phyloP scores from a whole-genome alignment of 169 alveolate species.

The Cryptosporidium canis region DNA sequence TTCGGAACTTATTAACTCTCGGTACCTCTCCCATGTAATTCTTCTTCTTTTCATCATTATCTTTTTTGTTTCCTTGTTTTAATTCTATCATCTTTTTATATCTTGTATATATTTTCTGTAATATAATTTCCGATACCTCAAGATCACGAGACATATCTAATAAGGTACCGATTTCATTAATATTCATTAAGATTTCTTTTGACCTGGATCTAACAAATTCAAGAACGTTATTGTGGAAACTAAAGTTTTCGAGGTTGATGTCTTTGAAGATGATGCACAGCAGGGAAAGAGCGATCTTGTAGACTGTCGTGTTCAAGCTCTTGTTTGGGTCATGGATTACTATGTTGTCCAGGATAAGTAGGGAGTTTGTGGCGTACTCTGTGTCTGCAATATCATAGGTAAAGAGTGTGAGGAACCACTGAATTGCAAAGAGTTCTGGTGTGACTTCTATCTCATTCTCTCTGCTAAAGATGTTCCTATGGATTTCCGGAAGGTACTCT shows the following conservation, averaged over 20 bases:
- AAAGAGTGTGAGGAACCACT: constrained; percentile 63
- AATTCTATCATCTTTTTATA: background rate
- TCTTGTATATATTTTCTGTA: constrained; percentile 11
- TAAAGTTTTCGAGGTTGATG: background rate
- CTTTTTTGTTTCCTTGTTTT: background rate
- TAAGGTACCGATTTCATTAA: constrained; percentile 4
- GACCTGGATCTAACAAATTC: constrained; percentile 46
- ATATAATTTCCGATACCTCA: background rate
- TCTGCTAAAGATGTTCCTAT: constrained; percentile 12
- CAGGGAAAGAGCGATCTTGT: constrained; percentile 42
- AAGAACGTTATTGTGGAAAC: constrained; percentile 20
- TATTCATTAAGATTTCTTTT: constrained; percentile 11
- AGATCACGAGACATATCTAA: constrained; percentile 21
- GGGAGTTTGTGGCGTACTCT: constrained; percentile 17
- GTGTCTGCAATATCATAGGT: constrained; percentile 70
- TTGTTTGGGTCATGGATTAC: constrained; percentile 46
- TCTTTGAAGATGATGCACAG: constrained; percentile 8
- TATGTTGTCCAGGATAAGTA: constrained; percentile 42
- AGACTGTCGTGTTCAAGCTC: constrained; percentile 10
- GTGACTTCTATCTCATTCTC: constrained; percentile 45
- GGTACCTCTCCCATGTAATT: background rate
- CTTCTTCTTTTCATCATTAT: background rate
- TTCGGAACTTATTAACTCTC: no score
- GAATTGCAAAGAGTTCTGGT: constrained; percentile 64
- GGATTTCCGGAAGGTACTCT: constrained; percentile 24